Evolutionary conservation across 73 alveolate species (phyloP).

Genomic region (Halteria grandinella): DNA sequence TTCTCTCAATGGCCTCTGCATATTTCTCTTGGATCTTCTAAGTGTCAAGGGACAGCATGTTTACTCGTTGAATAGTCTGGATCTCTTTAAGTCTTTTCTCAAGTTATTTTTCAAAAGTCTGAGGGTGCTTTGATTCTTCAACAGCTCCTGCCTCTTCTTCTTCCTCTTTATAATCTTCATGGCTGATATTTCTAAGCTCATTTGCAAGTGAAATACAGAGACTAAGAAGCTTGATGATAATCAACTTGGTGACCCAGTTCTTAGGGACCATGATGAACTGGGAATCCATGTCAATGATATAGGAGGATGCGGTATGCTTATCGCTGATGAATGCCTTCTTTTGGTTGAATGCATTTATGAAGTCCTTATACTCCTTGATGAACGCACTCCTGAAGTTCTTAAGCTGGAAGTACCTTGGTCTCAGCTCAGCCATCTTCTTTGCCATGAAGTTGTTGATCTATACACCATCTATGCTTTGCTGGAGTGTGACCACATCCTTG

Average conservation of each 20-base stretch:
- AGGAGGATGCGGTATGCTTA: constrained; percentile 4
- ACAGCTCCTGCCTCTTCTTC: not conserved
- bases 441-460: constrained; percentile 18
- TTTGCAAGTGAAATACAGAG: constrained; percentile 19
- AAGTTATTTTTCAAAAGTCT: not conserved
- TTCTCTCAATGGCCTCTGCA: not conserved
- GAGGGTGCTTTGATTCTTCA: too few species aligned
- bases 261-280: constrained; percentile 53
- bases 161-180: not conserved
- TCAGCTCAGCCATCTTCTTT: constrained; percentile 19
- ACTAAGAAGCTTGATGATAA: not conserved
- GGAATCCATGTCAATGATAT: constrained; percentile 44
- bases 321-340: constrained; percentile 41
- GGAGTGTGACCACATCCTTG: not conserved
- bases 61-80: not conserved
- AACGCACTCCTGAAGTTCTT: constrained; percentile 42
- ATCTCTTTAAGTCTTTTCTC: not conserved
- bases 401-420: constrained; percentile 38
- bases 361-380: constrained; percentile 16
- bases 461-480: constrained; percentile 13
- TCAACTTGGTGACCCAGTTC: too few species aligned
- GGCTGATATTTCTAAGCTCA: not conserved
- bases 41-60: not conserved
- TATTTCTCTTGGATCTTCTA: not conserved
- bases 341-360: not conserved